phyloP scores from a whole-genome alignment of 805 yeast genomes.

The Middelhovenomyces tepae region DNA sequence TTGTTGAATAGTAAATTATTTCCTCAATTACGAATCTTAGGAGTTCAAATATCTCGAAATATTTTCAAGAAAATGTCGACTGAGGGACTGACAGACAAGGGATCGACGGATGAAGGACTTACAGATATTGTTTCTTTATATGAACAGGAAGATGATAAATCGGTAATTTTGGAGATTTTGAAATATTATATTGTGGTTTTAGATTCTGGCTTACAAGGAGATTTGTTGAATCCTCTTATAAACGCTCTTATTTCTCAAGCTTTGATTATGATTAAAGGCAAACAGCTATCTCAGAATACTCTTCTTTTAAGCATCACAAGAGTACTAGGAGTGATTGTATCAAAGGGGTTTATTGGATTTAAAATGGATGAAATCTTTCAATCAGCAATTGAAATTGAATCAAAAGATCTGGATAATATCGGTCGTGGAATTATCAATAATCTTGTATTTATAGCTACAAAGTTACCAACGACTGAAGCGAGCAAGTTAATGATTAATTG shows the following conservation, averaged over 20 bases:
- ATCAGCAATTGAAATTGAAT: not conserved
- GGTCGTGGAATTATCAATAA: slow-evolving; percentile 5
- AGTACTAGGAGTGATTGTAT: not conserved
- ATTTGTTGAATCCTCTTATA: not conserved
- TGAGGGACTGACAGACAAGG: no score
- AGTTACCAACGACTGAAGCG: slow-evolving; percentile 2
- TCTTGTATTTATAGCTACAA: slow-evolving; percentile 8
- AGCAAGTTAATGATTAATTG: no score
- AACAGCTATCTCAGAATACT: no score
- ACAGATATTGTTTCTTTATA: not conserved
- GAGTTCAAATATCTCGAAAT: slow-evolving; percentile 11
- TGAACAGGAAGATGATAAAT: slow-evolving; percentile 8
- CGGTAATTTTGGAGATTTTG: slow-evolving; percentile 2
- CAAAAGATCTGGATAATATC: not conserved
- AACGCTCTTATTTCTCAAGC: not conserved
- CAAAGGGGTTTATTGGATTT: not conserved
- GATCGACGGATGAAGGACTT: not conserved
- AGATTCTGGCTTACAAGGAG: slow-evolving; percentile 1
- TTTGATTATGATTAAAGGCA: slow-evolving; percentile 1
- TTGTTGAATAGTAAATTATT: slow-evolving; percentile 6
- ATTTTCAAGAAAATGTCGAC: slow-evolving; percentile 3
- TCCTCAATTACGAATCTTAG: slow-evolving; percentile 9
- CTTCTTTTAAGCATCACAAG: no score
- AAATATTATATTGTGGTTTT: slow-evolving; percentile 1
- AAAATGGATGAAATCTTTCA: not conserved